Evolutionary conservation across 1,139 yeast genomes (phyloP), one percentile per base, ranked within the genome.

Genomic region (Hanseniaspora uvarum): DNA sequence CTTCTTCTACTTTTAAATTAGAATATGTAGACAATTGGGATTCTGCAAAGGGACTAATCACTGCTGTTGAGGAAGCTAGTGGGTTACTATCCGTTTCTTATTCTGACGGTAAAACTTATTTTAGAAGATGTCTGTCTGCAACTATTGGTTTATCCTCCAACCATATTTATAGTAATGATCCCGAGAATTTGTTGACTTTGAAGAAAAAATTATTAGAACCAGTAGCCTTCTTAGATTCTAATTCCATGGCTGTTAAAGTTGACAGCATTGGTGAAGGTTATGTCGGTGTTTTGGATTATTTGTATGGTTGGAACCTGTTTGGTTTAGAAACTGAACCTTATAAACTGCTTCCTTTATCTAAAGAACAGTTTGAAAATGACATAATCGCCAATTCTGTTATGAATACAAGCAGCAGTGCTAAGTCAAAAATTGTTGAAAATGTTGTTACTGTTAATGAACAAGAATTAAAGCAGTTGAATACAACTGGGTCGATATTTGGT

Each of bases 261-360:
- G 52, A 44, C 14, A 43, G 43, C 19, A 36, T 80, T 86, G 65
- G 92, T 94, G 39, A 87, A 89, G 65, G 70, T 89, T 63, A 66
- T 89, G 28, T 61, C 87, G 2, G 68, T 88, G 28, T 95, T 95
- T 19, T 50, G 31, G 99, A 92, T 68, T 74, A 87, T 0, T 73
- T 81, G 67, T 84, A 86, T 60, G 84, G 95, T 59, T 73, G 87
- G 7, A 81, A 92, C 75, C 73, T 94, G 56, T 83, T 82, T 26
- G 97, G 96, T 0, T 89, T 88, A 68, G 95, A 89, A 64, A 92
- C 94, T 3, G 96, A 92, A 62, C 99, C 98, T 1, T 89, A 86
- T 67, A 72, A 96, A 59, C 81, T 92, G 83, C 74, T 86, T 26
- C 68, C 78, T 59, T 69, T 94, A 54, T 92, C 95, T 8, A 85